These are phyloP conservation scores for Albifimbria verrucaria DNA, from an alignment of 2,329 filamentous ascomycete genomes.

Conservation along the genomic window DNA sequence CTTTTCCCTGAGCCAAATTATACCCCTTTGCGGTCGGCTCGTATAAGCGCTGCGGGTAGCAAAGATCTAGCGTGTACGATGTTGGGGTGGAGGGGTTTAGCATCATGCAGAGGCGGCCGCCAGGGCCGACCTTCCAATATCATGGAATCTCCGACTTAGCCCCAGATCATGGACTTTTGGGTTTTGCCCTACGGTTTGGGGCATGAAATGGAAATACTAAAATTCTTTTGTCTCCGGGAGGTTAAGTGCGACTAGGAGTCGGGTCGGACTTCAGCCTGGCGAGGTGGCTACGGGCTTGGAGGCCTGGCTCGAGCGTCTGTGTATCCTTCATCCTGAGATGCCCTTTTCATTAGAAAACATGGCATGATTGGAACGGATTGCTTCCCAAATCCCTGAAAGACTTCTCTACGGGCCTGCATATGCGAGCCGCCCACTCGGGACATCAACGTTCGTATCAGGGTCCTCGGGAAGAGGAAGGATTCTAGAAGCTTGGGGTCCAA, in stretches of 20 bases:
- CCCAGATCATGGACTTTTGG: not conserved
- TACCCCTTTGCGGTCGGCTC: not conserved
- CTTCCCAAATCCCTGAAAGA: not conserved
- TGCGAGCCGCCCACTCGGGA: not conserved
- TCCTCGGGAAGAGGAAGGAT: not conserved
- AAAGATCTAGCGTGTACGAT: not conserved
- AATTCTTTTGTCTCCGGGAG: too few relatives aligned
- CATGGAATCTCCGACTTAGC: not conserved
- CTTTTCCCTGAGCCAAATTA: too few relatives aligned
- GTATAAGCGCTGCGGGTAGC: not conserved
- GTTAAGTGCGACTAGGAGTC: too few relatives aligned
- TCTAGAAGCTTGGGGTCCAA: not conserved
- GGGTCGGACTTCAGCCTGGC: too few relatives aligned
- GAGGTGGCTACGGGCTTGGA: too few relatives aligned
- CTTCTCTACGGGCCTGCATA: not conserved
- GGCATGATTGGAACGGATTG: too few relatives aligned
- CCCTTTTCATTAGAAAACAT: too few relatives aligned
- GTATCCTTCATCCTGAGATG: too few relatives aligned
- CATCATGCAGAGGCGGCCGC: not conserved
- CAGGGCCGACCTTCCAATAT: not conserved
- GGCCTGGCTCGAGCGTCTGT: too few relatives aligned
- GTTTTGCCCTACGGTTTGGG: not conserved
- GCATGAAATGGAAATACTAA: not conserved
- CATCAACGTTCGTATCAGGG: not conserved
- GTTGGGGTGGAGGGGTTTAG: not conserved